phyloP scores from a whole-genome alignment of 2,329 filamentous ascomycete genomes.

The Ceratocystis albifundus region DNA sequence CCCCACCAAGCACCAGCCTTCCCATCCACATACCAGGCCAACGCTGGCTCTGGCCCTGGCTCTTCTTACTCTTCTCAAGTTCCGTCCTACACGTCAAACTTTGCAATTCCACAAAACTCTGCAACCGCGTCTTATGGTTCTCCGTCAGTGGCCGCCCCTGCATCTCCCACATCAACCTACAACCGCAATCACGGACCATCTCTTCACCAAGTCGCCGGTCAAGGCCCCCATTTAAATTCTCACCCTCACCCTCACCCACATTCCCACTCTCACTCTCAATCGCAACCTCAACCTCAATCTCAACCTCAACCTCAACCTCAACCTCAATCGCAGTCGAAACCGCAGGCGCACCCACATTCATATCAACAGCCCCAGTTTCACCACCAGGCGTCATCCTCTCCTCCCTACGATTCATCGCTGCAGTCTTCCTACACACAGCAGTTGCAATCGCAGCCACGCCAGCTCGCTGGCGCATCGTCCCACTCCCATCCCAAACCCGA shows the following conservation, averaged over 20 bases:
- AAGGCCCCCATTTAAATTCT: slow-evolving; percentile 9
- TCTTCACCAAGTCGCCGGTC: neutral
- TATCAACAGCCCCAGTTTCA: slow-evolving; percentile 15
- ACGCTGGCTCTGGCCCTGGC: neutral
- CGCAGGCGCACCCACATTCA: slow-evolving; percentile 18
- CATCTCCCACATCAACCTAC: slow-evolving; percentile 4
- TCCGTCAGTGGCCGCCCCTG: slow-evolving; percentile 19
- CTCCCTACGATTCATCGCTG: slow-evolving; percentile 24
- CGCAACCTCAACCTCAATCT: too few relatives aligned
- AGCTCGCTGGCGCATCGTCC: slow-evolving; percentile 17
- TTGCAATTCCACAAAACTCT: slow-evolving; percentile 20
- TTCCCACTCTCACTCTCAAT: slow-evolving; percentile 13
- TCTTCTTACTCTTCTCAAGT: slow-evolving; percentile 2
- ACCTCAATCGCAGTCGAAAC: slow-evolving; percentile 25
- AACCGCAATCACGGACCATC: neutral
- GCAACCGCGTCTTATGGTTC: slow-evolving; percentile 11
- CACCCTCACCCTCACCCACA: neutral
- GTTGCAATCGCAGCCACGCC: slow-evolving; percentile 23
- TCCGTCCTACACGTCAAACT: slow-evolving; percentile 14
- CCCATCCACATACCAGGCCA: slow-evolving; percentile 8
- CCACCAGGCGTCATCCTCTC: neutral
- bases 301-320: slow-evolving; percentile 26
- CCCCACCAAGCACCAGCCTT: slow-evolving; percentile 18
- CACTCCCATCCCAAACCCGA: slow-evolving; percentile 15
- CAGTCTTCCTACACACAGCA: slow-evolving; percentile 24